Conservation (phyloP, 257 asterid genomes). For the Oldenlandia corymbosa region DNA sequence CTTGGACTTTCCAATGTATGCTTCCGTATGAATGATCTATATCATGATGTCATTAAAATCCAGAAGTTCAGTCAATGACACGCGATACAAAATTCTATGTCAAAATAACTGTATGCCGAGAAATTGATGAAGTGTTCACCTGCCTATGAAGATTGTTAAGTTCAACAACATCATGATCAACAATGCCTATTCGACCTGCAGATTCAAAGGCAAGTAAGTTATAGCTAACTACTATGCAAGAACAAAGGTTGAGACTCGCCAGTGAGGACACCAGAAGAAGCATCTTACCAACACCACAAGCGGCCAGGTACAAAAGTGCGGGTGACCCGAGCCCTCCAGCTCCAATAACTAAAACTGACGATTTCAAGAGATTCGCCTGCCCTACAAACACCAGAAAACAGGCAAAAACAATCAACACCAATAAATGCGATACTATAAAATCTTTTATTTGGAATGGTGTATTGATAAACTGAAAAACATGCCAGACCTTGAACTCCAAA, state of each 20-base stretch:
- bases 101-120: neutral
- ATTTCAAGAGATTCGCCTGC: constrained; percentile 69
- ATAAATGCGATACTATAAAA: neutral
- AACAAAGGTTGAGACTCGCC: neutral
- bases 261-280: neutral
- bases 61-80: neutral
- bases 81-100: neutral
- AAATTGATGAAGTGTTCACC: constrained; percentile 31
- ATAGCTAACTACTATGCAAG: neutral
- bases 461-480: neutral
- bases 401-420: neutral
- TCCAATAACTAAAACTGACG: constrained; percentile 85
- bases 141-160: constrained; percentile 95
- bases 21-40: constrained; percentile 92
- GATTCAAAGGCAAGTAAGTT: too few species aligned
- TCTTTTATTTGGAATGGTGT: neutral
- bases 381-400: constrained; percentile 31
- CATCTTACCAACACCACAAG: constrained; percentile 61
- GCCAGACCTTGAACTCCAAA: constrained; percentile 52
- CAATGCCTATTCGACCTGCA: constrained; percentile 88
- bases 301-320: constrained; percentile 85
- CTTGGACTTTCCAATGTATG: constrained; percentile 83
- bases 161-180: constrained; percentile 96
- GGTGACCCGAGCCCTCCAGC: constrained; percentile 99
- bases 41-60: constrained; percentile 8